Base-by-base conservation (phyloP, 2,329 filamentous ascomycete genomes). In the Scorias spongiosa region DNA sequence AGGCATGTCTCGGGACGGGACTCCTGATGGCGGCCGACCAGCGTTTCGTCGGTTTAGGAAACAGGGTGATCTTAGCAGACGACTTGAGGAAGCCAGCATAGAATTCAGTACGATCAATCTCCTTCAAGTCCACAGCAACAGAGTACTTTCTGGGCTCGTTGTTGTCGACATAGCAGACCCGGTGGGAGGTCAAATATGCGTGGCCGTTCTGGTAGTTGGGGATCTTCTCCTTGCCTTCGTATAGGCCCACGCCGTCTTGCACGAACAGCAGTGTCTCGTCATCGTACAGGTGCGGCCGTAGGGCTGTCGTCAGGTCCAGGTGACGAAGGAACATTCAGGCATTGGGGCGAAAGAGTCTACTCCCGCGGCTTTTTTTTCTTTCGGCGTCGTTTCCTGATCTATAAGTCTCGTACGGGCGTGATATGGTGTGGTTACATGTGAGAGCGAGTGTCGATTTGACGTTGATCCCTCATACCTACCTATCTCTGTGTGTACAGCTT, bases 181-280 rank as follows among this genome's bases (percentile, higher is more conserved):
- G 83, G 64, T 96, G 89, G 8, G 91, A 94, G 14, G 91, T 98
- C 64, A 98, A 65, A 62, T 98, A 98, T 44, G 91, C 86, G 67
- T 95, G 87, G 42, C 91, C 91, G 67, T 94, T 86, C 62, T 98
- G 91, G 52, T 93, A 86, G 58, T 88, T 80, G 30, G 85, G 82
- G 44, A 98, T 81, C 68, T 98, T 98, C 69, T 81, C 91, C 68
- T 95, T 96, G 54, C 91, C 91, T 73, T 96, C 86, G 68, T 98
- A 98, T 49, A 98, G 72, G 54, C 91, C 91, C 56, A 98, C 88
- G 63, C 86, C 88, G 72, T 96, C 88, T 69, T 96, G 89, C 46
- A 98, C 89, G 67, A 94, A 96, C 47, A 98, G 75, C 44, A 96
- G 72, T 54, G 85, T 83, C 74, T 98, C 91, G 71, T 95, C 91